Conservation (phyloP, 2,329 filamentous ascomycete species). For the Cladosporium sp. region DNA sequence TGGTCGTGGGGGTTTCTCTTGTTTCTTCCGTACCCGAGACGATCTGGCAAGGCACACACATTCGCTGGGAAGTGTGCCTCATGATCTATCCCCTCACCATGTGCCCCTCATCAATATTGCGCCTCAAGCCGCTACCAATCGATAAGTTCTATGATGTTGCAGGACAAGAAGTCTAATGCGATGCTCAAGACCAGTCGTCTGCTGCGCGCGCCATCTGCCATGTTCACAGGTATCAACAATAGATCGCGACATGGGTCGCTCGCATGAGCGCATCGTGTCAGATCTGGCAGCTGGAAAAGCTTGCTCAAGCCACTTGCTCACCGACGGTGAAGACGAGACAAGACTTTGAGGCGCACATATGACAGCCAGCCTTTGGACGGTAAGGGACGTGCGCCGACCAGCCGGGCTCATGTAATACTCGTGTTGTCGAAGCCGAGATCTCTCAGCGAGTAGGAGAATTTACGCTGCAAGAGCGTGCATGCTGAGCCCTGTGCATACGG, state of each 20-base stretch:
- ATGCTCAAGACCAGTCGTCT: background rate
- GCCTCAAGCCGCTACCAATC: background rate
- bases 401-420: background rate
- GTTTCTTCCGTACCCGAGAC: background rate
- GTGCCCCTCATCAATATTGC: constrained; percentile 5
- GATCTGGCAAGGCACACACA: background rate
- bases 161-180: too few species aligned
- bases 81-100: background rate
- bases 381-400: background rate
- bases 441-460: background rate
- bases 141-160: background rate
- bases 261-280: background rate
- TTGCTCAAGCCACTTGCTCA: background rate
- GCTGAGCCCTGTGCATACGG: background rate
- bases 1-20: background rate
- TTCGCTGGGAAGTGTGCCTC: background rate
- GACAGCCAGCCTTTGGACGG: background rate
- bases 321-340: background rate
- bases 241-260: too few species aligned
- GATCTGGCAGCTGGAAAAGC: background rate
- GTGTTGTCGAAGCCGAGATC: background rate
- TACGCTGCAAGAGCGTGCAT: background rate
- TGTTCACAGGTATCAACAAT: background rate
- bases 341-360: background rate
- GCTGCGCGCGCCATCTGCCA: background rate